A percentile compares a stretch with the other conserved stretches of the same genome.
These are phyloP conservation scores for Lentinula detonsa DNA, from an alignment of 768 basidiomycete species.

Conservation along the genomic window DNA sequence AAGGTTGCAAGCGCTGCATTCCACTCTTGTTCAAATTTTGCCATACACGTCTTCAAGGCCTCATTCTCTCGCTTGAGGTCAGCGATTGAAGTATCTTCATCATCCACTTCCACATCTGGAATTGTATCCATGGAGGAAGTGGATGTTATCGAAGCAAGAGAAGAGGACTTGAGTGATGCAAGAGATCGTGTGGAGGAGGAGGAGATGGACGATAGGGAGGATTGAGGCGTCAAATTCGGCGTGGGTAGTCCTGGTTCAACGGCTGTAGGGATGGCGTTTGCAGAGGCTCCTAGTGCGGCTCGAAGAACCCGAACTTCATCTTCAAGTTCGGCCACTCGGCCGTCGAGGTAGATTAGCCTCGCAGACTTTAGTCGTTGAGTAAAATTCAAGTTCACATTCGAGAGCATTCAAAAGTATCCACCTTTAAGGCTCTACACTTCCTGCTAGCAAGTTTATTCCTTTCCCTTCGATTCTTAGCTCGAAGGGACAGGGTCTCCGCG, in stretches of 20 bases:
- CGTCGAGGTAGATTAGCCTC: background rate
- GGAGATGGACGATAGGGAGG: background rate
- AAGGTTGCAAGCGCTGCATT: slow-evolving; percentile 1
- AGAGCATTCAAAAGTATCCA: background rate
- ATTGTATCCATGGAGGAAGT: slow-evolving; percentile 2
- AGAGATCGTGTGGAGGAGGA: slow-evolving; percentile 3
- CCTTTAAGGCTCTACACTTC: slow-evolving; percentile 2
- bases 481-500: slow-evolving; percentile 1
- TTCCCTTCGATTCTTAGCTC: slow-evolving; percentile 4
- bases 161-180: slow-evolving; percentile 1
- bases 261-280: background rate
- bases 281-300: background rate
- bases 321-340: slow-evolving; percentile 4
- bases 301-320: slow-evolving; percentile 3
- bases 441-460: background rate
- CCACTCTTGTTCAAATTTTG: slow-evolving; percentile 2
- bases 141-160: slow-evolving; percentile 4
- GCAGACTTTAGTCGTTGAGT: background rate
- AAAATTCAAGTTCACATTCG: background rate
- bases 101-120: background rate
- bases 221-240: background rate
- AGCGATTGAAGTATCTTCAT: background rate
- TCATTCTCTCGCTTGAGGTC: slow-evolving; percentile 3
- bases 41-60: slow-evolving; percentile 1
- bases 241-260: background rate